Evolutionary conservation across 2,329 filamentous ascomycete genomes (phyloP).

Genomic region (Allantophomopsis lycopodina): DNA sequence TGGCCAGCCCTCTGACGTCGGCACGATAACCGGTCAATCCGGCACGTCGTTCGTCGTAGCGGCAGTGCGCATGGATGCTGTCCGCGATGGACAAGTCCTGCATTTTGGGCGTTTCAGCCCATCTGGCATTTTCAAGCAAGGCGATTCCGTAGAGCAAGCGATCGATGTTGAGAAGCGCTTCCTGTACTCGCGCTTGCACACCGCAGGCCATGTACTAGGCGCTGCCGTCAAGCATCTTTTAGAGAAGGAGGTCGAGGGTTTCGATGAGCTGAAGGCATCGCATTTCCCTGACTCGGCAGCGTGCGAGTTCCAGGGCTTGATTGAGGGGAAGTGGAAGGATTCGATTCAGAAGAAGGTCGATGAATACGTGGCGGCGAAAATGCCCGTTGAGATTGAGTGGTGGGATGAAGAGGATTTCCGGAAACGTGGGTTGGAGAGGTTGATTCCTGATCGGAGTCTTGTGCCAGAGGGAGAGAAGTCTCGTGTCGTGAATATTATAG

Average conservation of each 20-base stretch:
- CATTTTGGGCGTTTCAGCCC: slow-evolving; percentile 46
- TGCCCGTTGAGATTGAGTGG: slow-evolving; percentile 51
- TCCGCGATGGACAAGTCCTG: slow-evolving; percentile 37
- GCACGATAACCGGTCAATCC: slow-evolving; percentile 30
- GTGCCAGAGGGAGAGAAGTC: slow-evolving; percentile 32
- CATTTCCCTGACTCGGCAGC: slow-evolving; percentile 56
- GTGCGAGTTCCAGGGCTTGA: slow-evolving; percentile 54
- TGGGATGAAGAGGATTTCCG: slow-evolving; percentile 52
- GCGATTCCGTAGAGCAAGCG: slow-evolving; percentile 34
- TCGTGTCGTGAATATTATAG: slow-evolving; percentile 55
- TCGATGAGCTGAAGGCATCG: slow-evolving; percentile 56
- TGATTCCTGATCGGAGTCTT: slow-evolving; percentile 34
- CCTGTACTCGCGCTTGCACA: slow-evolving; percentile 57
- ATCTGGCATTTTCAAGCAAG: slow-evolving; percentile 22
- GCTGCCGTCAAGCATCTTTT: slow-evolving; percentile 45
- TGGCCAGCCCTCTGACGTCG: slow-evolving; percentile 57
- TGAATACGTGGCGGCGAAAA: slow-evolving; percentile 36
- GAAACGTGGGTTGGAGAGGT: slow-evolving; percentile 30
- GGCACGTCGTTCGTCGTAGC: slow-evolving; percentile 31
- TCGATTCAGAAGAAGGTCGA: slow-evolving; percentile 48
- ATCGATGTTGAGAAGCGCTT: slow-evolving; percentile 47
- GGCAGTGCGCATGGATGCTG: slow-evolving; percentile 39
- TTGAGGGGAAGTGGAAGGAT: slow-evolving; percentile 48
- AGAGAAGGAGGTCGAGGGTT: slow-evolving; percentile 28
- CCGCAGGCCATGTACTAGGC: slow-evolving; percentile 60